Evolutionary conservation across 352 stramenopile genomes (phyloP).

Genomic region (Pythium pyrilobum): DNA sequence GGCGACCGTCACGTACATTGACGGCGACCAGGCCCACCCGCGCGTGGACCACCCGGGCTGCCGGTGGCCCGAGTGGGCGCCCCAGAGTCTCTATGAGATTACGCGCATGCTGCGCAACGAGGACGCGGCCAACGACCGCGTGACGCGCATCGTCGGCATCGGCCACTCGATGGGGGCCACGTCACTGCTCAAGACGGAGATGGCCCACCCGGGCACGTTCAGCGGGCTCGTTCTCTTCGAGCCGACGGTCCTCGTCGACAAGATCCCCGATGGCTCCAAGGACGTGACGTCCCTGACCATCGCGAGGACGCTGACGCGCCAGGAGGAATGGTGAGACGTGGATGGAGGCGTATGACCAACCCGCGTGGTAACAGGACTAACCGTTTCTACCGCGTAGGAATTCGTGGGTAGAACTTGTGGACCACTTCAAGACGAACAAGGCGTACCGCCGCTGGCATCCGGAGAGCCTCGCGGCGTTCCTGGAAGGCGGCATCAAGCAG

Average conservation of each 20-base stretch:
- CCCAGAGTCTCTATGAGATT: neutral
- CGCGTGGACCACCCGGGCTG: conserved; percentile 22
- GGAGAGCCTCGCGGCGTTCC: conserved; percentile 11
- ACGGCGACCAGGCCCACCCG: conserved; percentile 6
- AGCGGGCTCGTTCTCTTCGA: conserved; percentile 8
- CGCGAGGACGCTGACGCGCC: conserved; percentile 1
- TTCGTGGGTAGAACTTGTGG: conserved; percentile 14
- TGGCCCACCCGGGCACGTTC: conserved; percentile 6
- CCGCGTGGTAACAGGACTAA: too few relatives aligned
- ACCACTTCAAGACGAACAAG: conserved; percentile 16
- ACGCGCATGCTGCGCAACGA: neutral
- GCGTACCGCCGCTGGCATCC: conserved; percentile 13
- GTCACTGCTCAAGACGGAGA: conserved; percentile 10
- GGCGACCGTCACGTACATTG: conserved; percentile 13
- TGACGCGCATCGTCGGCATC: conserved; percentile 7
- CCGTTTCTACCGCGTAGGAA: too few relatives aligned
- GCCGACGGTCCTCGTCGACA: neutral
- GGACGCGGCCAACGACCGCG: neutral
- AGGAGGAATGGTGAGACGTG: conserved; percentile 10
- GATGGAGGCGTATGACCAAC: too few relatives aligned
- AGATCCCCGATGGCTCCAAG: neutral
- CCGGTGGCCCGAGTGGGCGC: conserved; percentile 8
- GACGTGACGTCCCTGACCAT: neutral
- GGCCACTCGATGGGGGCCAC: conserved; percentile 20
- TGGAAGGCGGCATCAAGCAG: conserved; percentile 8